Evolutionary conservation across 2,329 filamentous ascomycete species (phyloP).

Genomic region (Simplicillium sp.): DNA sequence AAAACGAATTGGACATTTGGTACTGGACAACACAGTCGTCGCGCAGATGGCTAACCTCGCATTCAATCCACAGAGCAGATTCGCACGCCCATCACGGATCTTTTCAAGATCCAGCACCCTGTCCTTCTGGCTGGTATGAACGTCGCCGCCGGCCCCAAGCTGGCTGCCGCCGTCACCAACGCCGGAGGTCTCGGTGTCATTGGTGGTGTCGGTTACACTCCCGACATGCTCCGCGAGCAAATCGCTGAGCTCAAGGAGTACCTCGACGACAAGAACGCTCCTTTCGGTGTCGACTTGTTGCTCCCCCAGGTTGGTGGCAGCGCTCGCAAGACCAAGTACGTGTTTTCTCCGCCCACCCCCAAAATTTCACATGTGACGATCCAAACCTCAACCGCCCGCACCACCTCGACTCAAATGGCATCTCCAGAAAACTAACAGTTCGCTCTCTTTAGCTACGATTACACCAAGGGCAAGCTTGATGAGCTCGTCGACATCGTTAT

Average conservation of each 20-base stretch:
- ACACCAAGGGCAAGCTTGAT: constrained; percentile 96
- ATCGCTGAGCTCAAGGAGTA: constrained; percentile 88
- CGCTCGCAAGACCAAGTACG: constrained; percentile 85
- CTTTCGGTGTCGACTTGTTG: constrained; percentile 89
- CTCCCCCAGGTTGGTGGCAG: constrained; percentile 90
- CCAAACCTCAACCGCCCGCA: not conserved
- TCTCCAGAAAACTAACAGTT: not conserved
- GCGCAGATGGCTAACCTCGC: not conserved
- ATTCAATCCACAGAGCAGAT: constrained; percentile 38
- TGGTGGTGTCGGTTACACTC: constrained; percentile 90
- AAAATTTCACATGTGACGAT: constrained; percentile 5
- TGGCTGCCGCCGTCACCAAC: constrained; percentile 94
- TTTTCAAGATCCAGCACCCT: constrained; percentile 96
- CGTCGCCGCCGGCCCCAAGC: constrained; percentile 90
- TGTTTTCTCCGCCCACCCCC: constrained; percentile 2
- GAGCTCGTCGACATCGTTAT: constrained; percentile 89
- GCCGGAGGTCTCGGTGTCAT: constrained; percentile 95
- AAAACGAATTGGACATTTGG: not conserved
- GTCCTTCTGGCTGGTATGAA: constrained; percentile 97
- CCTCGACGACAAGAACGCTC: constrained; percentile 81
- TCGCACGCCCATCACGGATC: constrained; percentile 85
- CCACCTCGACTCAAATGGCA: not conserved
- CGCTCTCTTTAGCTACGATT: constrained; percentile 71
- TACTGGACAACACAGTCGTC: constrained; percentile 4
- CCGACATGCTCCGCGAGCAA: constrained; percentile 93